Evolutionary conservation across 352 stramenopile species (phyloP), one percentile per base, ranked within the genome.

Genomic region (Phytophthora vignae): DNA sequence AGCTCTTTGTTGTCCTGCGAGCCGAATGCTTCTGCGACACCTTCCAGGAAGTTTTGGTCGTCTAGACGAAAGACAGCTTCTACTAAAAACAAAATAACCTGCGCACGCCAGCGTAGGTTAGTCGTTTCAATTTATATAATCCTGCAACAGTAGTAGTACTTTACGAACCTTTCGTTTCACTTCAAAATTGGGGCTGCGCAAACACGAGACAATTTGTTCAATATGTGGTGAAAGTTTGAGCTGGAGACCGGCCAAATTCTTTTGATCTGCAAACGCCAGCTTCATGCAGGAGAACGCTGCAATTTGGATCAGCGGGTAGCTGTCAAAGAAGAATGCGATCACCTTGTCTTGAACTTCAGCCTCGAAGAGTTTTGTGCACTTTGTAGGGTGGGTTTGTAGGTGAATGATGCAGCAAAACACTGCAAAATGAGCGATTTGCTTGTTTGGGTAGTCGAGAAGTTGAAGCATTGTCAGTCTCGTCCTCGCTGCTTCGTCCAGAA

Each of bases 231-330:
- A 70, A 14, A 67, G 5, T 33, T 75, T 71, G 5, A 42, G 11
- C n/a, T 67, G 61, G 22, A 75, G 48, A 25, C n/a, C 5, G 9
- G 11, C 3, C 7, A 75, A 15, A 29, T 44, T 50, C 14, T 61
- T 71, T 29, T 75, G 68, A 44, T 71, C 62, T 15, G 68, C 62
- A 19, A 75, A 62, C 46, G 46, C 55, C 25, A 67, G 42, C 36
- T 75, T 75, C 36, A 75, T 67, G 60, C 48, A 75, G 3, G 68
- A 71, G 60, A 75, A 75, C 11, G 68, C 68, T 29, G 68, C 62
- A 40, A 57, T 49, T 17, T 75, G 68, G 33, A 75, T 60, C 17
- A 38, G 61, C 21, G 68, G 68, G 40, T 57, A 75, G 7, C 64
- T 49, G 1, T 67, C 29, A 56, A 75, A 75, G 29, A 71, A 71